A percentile compares a stretch with the other conserved stretches of the same genome.
Conservation (phyloP, 1,139 yeast species). For the Kodamaea alishanica region DNA sequence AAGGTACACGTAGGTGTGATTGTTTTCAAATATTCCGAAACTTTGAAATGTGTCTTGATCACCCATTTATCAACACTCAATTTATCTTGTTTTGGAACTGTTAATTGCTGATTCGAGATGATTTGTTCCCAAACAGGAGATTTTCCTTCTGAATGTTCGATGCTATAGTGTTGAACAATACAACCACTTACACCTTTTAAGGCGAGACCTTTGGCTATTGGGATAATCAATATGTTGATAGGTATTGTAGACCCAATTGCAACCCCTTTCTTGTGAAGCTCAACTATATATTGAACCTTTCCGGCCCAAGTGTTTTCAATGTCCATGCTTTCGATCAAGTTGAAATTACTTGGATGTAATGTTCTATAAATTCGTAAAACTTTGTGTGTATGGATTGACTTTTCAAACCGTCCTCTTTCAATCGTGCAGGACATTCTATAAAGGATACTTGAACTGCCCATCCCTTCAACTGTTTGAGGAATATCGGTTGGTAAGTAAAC, state of each 20-base stretch:
- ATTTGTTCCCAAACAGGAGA: constrained; percentile 45
- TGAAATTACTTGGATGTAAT: constrained; percentile 47
- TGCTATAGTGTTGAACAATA: constrained; percentile 50
- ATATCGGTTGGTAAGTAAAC: constrained; percentile 55
- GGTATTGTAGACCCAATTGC: constrained; percentile 59
- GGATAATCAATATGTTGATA: constrained; percentile 51
- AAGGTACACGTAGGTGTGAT: constrained; percentile 59
- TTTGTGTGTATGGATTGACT: constrained; percentile 32
- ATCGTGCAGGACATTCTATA: constrained; percentile 53
- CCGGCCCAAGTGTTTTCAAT: constrained; percentile 64
- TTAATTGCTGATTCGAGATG: constrained; percentile 28
- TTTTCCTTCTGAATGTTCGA: constrained; percentile 34
- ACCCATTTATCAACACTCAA: constrained; percentile 48
- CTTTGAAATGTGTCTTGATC: constrained; percentile 43
- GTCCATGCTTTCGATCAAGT: constrained; percentile 52
- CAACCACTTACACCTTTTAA: constrained; percentile 48
- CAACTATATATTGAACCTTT: constrained; percentile 60
- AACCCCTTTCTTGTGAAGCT: constrained; percentile 53
- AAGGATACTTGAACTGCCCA: constrained; percentile 50
- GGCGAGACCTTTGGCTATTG: constrained; percentile 55
- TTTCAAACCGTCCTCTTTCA: constrained; percentile 52
- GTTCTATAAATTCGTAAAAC: constrained; percentile 45
- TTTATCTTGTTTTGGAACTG: constrained; percentile 24
- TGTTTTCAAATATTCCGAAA: constrained; percentile 51
- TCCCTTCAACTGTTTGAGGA: constrained; percentile 67